Base-by-base conservation (phyloP, 1,284 basidiomycete species). In the Fomes fomentarius region DNA sequence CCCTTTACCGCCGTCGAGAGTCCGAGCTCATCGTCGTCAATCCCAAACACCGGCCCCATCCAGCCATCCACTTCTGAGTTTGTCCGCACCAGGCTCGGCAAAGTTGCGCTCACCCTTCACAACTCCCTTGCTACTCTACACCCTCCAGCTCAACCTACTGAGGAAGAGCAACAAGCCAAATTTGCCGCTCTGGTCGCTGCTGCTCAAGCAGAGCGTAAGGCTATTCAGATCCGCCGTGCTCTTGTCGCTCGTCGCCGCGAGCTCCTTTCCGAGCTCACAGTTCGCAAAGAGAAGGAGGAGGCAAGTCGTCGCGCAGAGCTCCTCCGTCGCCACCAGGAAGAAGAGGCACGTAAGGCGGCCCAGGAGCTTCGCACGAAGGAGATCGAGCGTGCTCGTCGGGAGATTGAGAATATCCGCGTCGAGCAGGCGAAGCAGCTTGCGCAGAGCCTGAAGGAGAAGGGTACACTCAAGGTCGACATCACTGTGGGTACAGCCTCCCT, bases 381-480 rank as follows among this genome's bases (percentile, higher is more conserved):
- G 73, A 70, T 84, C 45, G 94, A 96, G 66, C 81, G 91, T 56
- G 84, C 93, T 12, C 81, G 83, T 70, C 86, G 81, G 67, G 92
- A 96, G 75, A 87, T 96, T 61, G 94, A 97, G 70, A 78, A 74
- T 37, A 92, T 95, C 59, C 79, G 87, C 57, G 82, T 84, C 50
- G 91, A 94, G 60, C 95, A 98, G 73, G 93, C 94, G 34, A 87
- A 87, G 74, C 94, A 95, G 73, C 87, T 97, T 59, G 95, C 94
- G 12, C 87, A 95, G 74, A 88, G 83, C 55, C 74, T 98, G 53
- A 88, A 91, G 64, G 91, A 90, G 69, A 90, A 90, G 72, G 89
- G 91, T 49, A 91, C 87, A 44, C 77, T 97, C 71, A 95, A 96
- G 75, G 82, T 93, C 57, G 88, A 91, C 66, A 83, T 94, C 62